Conservation (phyloP, 2,329 filamentous ascomycete species). For the Colletotrichum sp. region DNA sequence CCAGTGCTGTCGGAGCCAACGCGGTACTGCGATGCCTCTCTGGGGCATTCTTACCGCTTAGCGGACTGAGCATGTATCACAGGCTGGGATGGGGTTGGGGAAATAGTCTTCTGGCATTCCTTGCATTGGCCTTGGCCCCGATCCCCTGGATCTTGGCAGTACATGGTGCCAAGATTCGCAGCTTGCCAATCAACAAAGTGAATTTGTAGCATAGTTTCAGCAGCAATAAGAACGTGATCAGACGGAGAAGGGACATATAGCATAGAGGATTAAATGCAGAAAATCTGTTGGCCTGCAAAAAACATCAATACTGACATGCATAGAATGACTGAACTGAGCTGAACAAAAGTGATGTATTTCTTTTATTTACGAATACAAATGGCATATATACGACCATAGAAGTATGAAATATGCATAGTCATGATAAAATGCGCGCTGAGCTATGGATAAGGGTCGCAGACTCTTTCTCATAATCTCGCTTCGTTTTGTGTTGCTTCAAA, state of each 20-base stretch:
- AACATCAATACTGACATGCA: background rate
- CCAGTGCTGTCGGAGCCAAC: constrained; percentile 32
- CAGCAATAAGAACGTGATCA: background rate
- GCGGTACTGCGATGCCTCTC: constrained; percentile 58
- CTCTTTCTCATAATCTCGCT: background rate
- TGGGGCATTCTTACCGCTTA: constrained; percentile 68
- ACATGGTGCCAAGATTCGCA: constrained; percentile 17
- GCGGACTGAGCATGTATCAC: constrained; percentile 53
- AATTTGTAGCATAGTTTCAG: background rate
- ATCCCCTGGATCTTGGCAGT: constrained; percentile 26
- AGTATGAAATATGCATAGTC: background rate
- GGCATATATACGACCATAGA: background rate
- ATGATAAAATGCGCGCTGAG: background rate
- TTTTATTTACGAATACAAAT: background rate
- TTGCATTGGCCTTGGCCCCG: constrained; percentile 44
- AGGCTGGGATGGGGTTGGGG: constrained; percentile 56
- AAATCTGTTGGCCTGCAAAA: background rate
- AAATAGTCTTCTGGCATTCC: constrained; percentile 51
- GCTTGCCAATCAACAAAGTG: background rate
- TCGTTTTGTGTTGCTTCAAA: background rate
- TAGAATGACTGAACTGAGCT: background rate
- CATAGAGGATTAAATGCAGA: background rate
- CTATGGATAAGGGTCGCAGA: background rate
- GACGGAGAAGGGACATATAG: background rate
- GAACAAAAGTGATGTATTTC: background rate